Evolutionary conservation across 2,329 filamentous ascomycete species (phyloP).

Genomic region (Fusarium sp.): DNA sequence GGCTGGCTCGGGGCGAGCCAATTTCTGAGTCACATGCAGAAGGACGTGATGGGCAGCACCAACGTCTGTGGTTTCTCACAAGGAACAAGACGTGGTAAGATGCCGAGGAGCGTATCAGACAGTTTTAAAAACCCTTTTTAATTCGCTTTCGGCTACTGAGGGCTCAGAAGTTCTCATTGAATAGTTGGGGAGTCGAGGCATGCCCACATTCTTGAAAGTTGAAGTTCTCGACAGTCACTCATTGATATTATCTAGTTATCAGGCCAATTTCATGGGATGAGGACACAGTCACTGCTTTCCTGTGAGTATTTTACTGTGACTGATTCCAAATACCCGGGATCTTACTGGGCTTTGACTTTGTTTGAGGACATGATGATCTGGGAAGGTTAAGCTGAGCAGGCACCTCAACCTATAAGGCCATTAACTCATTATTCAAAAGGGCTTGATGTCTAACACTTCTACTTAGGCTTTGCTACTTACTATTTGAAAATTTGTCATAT

Average conservation of each 20-base stretch:
- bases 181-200: background rate
- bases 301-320: fast-evolving
- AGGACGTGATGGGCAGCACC: background rate
- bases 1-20: background rate
- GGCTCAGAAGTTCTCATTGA: background rate
- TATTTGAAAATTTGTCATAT: no score
- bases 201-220: background rate
- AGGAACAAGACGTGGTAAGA: background rate
- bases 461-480: background rate
- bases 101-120: background rate
- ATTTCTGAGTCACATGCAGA: background rate
- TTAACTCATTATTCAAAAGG: background rate
- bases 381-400: background rate
- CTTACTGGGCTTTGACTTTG: background rate
- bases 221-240: background rate
- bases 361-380: background rate
- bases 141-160: background rate
- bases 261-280: background rate
- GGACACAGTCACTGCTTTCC: background rate
- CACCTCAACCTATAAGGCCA: background rate
- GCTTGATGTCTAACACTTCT: background rate
- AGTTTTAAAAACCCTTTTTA: no score
- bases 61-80: background rate
- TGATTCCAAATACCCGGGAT: background rate
- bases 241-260: background rate